Evolutionary conservation across 768 basidiomycete genomes (phyloP).

Genomic region (Trichaptum fuscoviolaceum): DNA sequence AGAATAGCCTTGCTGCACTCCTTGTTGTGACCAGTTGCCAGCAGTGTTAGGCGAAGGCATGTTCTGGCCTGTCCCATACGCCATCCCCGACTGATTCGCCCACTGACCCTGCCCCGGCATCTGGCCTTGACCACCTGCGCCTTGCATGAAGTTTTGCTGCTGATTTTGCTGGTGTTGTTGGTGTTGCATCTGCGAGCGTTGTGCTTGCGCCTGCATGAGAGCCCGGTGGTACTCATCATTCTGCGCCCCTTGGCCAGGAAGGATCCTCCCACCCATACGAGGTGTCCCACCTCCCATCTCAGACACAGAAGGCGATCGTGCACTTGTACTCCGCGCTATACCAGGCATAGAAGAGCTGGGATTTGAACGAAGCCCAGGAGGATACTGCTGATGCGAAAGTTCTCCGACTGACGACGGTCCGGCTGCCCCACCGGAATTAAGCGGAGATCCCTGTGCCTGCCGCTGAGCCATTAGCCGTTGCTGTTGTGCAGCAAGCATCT

Average conservation of each 20-base stretch:
- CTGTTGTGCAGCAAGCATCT: background rate
- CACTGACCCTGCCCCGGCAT: background rate
- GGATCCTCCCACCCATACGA: background rate
- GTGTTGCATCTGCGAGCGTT: conserved; percentile 2
- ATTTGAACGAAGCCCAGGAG: conserved; percentile 3
- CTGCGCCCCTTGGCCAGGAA: conserved; percentile 1
- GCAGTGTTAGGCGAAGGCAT: background rate
- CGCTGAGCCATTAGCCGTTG: conserved; percentile 4
- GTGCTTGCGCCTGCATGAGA: conserved; percentile 1
- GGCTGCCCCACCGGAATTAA: background rate
- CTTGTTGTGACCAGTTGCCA: background rate
- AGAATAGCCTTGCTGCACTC: conserved; percentile 1
- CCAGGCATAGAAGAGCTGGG: background rate
- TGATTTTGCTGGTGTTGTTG: conserved; percentile 2
- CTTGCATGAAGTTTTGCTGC: conserved; percentile 2
- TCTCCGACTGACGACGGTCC: background rate
- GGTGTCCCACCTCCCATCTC: conserved; percentile 2
- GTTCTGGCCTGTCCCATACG: background rate
- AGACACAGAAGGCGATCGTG: background rate
- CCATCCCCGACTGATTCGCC: background rate
- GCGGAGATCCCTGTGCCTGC: background rate
- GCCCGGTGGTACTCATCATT: conserved; percentile 3
- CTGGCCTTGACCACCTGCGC: background rate
- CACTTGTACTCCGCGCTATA: conserved; percentile 2
- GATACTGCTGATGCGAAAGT: background rate